These are phyloP conservation scores for Trichosporon faecale DNA, from an alignment of 1,284 basidiomycete genomes.

Conservation along the genomic window DNA sequence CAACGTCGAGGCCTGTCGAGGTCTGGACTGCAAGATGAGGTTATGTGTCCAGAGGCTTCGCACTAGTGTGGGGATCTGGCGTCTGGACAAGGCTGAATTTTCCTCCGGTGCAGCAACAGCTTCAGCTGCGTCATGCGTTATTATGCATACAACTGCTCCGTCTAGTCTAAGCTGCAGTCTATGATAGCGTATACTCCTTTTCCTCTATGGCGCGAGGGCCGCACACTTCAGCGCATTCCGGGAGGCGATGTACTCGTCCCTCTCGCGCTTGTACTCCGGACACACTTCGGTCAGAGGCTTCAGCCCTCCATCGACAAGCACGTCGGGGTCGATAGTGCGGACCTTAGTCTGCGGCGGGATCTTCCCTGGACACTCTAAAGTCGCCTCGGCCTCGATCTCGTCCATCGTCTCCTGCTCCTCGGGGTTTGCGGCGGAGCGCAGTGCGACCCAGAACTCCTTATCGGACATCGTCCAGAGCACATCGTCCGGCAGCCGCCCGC, in stretches of 20 bases:
- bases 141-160: no score
- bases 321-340: slow-evolving; percentile 23
- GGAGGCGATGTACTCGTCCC: slow-evolving; percentile 17
- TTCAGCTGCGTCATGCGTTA: no score
- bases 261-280: slow-evolving; percentile 15
- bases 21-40: no score
- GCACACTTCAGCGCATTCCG: neutral
- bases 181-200: no score
- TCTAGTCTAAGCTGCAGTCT: no score
- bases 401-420: slow-evolving; percentile 8
- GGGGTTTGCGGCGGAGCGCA: neutral
- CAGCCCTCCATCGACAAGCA: neutral
- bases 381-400: slow-evolving; percentile 10
- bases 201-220: neutral
- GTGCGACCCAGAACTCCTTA: slow-evolving; percentile 17
- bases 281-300: slow-evolving; percentile 2
- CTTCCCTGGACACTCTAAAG: neutral
- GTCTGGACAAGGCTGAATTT: no score
- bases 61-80: no score
- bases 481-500: slow-evolving; percentile 12
- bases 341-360: slow-evolving; percentile 12
- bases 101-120: no score
- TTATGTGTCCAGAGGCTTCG: no score
- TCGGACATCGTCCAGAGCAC: slow-evolving; percentile 22
- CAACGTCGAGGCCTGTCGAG: no score